Percentiles rank a stretch among this genome's conserved stretches.
Conservation (phyloP, 345 rosid genomes). For the Turritis glabra region DNA sequence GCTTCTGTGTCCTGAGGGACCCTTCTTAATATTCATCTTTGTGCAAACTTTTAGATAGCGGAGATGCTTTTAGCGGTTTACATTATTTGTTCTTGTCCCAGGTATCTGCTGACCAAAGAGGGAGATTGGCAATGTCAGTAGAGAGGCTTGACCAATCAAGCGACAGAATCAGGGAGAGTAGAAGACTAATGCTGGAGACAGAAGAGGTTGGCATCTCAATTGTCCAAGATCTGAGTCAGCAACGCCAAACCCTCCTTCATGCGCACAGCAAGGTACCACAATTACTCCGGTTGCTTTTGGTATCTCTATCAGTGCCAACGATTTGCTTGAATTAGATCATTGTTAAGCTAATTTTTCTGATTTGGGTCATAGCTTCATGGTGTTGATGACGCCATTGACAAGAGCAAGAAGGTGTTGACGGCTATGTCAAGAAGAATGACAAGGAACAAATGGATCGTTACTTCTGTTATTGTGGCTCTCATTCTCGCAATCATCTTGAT, state of each 20-base stretch:
- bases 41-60: background rate
- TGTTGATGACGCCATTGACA: slow-evolving; percentile 84
- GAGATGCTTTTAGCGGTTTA: background rate
- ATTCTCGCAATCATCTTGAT: slow-evolving; percentile 62
- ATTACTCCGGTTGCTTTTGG: background rate
- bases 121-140: slow-evolving; percentile 68
- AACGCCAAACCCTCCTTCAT: slow-evolving; percentile 82
- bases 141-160: slow-evolving; percentile 79
- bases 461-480: slow-evolving; percentile 62
- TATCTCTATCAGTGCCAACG: background rate
- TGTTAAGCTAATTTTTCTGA: background rate
- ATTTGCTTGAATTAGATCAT: background rate
- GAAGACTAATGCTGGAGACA: slow-evolving; percentile 86
- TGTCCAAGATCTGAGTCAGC: slow-evolving; percentile 87
- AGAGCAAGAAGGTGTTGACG: slow-evolving; percentile 76
- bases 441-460: slow-evolving; percentile 74
- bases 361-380: slow-evolving; percentile 60
- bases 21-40: background rate
- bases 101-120: slow-evolving; percentile 84
- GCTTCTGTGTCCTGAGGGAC: background rate
- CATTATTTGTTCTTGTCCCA: slow-evolving; percentile 10
- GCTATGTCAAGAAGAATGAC: slow-evolving; percentile 76
- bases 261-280: slow-evolving; percentile 65
- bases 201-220: slow-evolving; percentile 88
- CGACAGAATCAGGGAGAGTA: slow-evolving; percentile 78